A percentile compares a stretch with the other conserved stretches of the same genome.
Conservation (phyloP, 176 grass and related monocot species). For the Eragrostis nindensis region DNA sequence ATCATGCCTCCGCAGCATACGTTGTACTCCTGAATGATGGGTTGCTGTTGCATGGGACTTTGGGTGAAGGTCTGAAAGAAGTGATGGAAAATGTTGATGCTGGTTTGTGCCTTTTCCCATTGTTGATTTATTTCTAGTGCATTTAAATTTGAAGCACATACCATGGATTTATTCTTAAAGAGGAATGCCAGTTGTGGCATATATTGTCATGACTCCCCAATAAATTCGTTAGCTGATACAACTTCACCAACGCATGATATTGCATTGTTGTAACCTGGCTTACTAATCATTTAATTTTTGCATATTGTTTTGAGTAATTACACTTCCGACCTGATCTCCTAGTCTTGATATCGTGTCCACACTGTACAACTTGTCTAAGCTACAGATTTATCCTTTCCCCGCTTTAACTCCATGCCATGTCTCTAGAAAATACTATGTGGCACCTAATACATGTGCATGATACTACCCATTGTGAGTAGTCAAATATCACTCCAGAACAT, state of each 20-base stretch:
- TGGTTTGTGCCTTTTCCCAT: constrained; percentile 50
- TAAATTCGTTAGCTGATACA: not conserved
- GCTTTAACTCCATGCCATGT: not conserved
- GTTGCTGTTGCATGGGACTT: constrained; percentile 60
- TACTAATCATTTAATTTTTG: too few relatives aligned
- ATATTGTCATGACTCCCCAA: not conserved
- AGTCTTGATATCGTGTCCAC: not conserved
- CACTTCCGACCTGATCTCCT: not conserved
- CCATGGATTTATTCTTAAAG: constrained; percentile 13
- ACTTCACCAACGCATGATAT: not conserved
- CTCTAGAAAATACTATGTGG: not conserved
- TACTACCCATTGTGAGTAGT: not conserved
- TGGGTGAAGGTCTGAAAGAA: constrained; percentile 62
- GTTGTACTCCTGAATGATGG: constrained; percentile 64
- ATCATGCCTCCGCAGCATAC: constrained; percentile 54
- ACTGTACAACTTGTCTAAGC: not conserved
- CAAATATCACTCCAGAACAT: not conserved
- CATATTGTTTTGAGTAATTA: too few relatives aligned
- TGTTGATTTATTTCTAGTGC: constrained; percentile 20
- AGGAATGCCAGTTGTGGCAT: not conserved
- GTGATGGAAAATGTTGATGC: constrained; percentile 79
- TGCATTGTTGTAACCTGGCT: not conserved
- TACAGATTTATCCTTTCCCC: not conserved
- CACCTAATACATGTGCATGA: not conserved
- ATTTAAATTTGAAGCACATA: constrained; percentile 19